Conservation (phyloP, 2,329 filamentous ascomycete genomes). For the Metarhizium rileyi region DNA sequence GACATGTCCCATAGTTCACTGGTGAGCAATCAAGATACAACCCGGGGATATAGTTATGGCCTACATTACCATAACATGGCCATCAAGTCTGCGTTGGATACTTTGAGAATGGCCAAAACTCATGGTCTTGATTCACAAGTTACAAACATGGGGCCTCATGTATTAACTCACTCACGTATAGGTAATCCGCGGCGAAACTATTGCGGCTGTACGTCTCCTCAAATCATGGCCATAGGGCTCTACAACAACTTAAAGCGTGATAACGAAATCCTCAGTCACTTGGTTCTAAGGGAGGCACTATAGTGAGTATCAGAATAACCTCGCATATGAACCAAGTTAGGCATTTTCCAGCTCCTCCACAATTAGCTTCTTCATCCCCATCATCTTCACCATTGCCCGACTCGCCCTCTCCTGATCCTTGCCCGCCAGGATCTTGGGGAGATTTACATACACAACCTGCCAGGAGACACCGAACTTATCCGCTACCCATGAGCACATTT, state of each 20-base stretch:
- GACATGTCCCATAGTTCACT: neutral
- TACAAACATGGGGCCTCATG: neutral
- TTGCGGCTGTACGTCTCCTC: neutral
- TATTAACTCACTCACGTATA: neutral
- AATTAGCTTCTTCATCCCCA: constrained; percentile 34
- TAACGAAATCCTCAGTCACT: no score
- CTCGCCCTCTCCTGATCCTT: constrained; percentile 24
- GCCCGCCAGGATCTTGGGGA: constrained; percentile 25
- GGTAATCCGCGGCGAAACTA: constrained; percentile 1
- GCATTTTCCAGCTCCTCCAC: constrained; percentile 28
- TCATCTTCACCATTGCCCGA: constrained; percentile 25
- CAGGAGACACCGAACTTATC: constrained; percentile 37
- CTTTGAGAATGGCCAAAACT: neutral
- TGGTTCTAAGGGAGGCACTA: no score
- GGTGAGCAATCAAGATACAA: neutral
- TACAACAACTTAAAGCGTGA: neutral
- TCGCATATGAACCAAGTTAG: no score
- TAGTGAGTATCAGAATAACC: no score
- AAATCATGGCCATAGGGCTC: constrained; percentile 1
- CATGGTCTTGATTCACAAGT: neutral
- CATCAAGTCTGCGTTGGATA: neutral
- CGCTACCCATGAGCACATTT: constrained; percentile 34
- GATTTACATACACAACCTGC: constrained; percentile 33
- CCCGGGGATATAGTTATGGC: neutral
- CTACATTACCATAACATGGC: constrained; percentile 3